phyloP scores from a whole-genome alignment of 371 early-diverging fungal genomes.

The Lichtheimia corymbifera region DNA sequence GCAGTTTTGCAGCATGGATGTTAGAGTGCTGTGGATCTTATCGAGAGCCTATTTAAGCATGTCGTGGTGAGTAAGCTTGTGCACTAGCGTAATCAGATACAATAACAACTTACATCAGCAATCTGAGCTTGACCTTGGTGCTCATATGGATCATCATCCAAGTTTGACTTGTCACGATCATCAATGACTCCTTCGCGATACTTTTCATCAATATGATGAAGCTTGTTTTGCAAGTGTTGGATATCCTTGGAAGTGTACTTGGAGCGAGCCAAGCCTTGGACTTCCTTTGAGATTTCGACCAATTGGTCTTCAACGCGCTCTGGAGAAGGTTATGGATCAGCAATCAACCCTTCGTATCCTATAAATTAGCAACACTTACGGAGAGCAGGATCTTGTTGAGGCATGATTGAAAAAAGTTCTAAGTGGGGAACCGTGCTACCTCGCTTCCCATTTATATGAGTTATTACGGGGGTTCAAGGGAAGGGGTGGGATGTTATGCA shows the following conservation, averaged over 20 bases:
- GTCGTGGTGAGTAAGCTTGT: too few relatives aligned
- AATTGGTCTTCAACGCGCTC: constrained; percentile 41
- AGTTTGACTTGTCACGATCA: constrained; percentile 15
- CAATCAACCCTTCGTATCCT: not conserved
- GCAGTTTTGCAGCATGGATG: constrained; percentile 29
- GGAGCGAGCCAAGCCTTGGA: constrained; percentile 27
- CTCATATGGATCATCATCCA: constrained; percentile 35
- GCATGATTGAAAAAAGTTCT: constrained; percentile 3
- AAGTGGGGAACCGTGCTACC: too few relatives aligned
- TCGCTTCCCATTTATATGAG: too few relatives aligned
- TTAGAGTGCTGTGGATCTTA: constrained; percentile 33
- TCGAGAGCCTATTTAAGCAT: constrained; percentile 17
- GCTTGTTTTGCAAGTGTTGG: constrained; percentile 31
- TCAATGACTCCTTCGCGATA: constrained; percentile 25
- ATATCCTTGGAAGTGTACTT: constrained; percentile 37
- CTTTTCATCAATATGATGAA: constrained; percentile 28
- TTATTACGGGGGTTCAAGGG: too few relatives aligned
- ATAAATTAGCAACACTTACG: not conserved
- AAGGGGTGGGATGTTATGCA: too few relatives aligned
- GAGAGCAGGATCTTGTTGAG: constrained; percentile 6
- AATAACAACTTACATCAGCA: constrained; percentile 19
- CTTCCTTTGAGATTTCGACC: constrained; percentile 40
- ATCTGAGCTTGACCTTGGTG: constrained; percentile 44
- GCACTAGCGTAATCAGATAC: too few relatives aligned
- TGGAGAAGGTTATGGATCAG: not conserved